Evolutionary conservation across 2,329 filamentous ascomycete genomes (phyloP), one percentile per base, ranked within the genome.

Genomic region (Colletotrichum endophyticum): DNA sequence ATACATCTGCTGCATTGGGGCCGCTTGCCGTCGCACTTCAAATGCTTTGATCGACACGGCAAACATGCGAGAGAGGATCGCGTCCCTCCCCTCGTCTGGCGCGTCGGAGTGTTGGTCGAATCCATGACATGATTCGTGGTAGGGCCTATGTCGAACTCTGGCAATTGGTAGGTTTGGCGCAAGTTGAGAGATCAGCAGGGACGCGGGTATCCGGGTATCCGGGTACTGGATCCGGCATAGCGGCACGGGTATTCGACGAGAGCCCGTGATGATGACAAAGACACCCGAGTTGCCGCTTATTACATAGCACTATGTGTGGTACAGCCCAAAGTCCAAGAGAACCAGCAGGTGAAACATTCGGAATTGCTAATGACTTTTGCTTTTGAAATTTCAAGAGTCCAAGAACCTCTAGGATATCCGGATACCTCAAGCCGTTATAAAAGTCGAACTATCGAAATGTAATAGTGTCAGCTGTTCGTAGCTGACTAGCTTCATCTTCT

Each of bases 21-120:
- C 19, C 86, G 84, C 34, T 85, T 85, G 15, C 87, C 89, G 79
- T 90, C 88, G 79, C 89, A 91, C 78, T 90, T 90, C 44, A 90
- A 80, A 80, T 91, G 89, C 39, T 88, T 84, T 27, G 84, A 87
- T 25, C 89, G 86, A 75, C 89, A 91, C 32, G 87, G 86, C 12
- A 90, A 86, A 79, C 89, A 91, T 16, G 89, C 89, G 69, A 87
- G 78, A 4, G 84, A 82, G 1, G 83, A 85, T 53, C 81, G 80
- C 15, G 80, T 59, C 8, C 22, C 32, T 53, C 72, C 32, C 25
- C 53, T 28, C 28, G 30, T 36, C 22, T 44, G 56, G 6, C 28
- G 36, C 11, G 7, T 36, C 11, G 66, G 12, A 19, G n/a, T 16
- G 28, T 57, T 36, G 53, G 16, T 19, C 9, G 53, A n/a, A 27